A percentile compares a stretch with the other conserved stretches of the same genome.
These are phyloP conservation scores for Solanum chmielewskii DNA, from an alignment of 257 asterid genomes.

Conservation along the genomic window DNA sequence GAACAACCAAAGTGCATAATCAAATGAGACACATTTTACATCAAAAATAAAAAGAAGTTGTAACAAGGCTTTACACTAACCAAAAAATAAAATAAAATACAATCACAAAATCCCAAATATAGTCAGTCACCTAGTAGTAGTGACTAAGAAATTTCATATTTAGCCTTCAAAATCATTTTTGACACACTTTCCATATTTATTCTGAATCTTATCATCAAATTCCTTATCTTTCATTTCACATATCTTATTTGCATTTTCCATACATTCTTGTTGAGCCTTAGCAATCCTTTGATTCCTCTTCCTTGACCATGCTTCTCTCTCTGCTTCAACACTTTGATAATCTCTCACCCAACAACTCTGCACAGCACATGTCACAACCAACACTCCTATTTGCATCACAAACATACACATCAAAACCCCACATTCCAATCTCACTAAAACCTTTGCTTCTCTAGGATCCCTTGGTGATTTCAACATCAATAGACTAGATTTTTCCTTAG, in stretches of 20 bases:
- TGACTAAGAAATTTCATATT: not conserved
- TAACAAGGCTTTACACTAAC: not conserved
- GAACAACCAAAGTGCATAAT: not conserved
- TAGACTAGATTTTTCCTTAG: slow-evolving; percentile 47
- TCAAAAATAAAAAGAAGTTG: not conserved
- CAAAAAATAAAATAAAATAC: not conserved
- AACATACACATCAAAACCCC: slow-evolving; percentile 71
- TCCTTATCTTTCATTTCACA: slow-evolving; percentile 31
- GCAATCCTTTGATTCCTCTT: slow-evolving; percentile 41
- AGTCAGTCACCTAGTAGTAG: slow-evolving; percentile 14
- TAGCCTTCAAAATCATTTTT: slow-evolving; percentile 23
- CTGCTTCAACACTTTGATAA: slow-evolving; percentile 41
- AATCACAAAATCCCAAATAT: not conserved
- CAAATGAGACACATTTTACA: not conserved
- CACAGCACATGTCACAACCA: slow-evolving; percentile 39
- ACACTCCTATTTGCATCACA: slow-evolving; percentile 49
- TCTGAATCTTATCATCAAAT: slow-evolving; percentile 53
- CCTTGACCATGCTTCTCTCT: slow-evolving; percentile 29
- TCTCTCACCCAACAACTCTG: slow-evolving; percentile 52
- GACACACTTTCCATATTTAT: slow-evolving; percentile 41
- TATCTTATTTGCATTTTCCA: slow-evolving; percentile 24
- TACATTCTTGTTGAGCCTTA: slow-evolving; percentile 37
- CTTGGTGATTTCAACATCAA: slow-evolving; percentile 33
- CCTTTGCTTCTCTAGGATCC: slow-evolving; percentile 59
- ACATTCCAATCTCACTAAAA: slow-evolving; percentile 65